A percentile compares a stretch with the other conserved stretches of the same genome.
Evolutionary conservation across 208 protist genomes (phyloP).

Genomic region (Leishmania turanica): DNA sequence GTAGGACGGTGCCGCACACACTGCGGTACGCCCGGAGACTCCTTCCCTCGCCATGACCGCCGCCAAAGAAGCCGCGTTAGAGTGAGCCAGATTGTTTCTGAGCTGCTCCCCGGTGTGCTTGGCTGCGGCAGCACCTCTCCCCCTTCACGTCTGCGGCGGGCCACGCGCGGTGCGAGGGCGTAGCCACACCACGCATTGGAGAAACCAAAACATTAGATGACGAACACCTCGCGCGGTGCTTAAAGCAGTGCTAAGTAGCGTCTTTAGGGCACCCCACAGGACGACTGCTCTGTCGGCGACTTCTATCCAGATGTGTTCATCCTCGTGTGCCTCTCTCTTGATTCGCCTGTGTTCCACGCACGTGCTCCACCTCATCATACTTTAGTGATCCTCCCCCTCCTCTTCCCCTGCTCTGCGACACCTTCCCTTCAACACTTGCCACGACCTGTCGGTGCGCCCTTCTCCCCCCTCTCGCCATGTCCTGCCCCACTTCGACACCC

Average conservation of each 20-base stretch:
- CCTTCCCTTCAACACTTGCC: background rate
- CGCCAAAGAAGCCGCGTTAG: background rate
- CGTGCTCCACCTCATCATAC: background rate
- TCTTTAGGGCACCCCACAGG: background rate
- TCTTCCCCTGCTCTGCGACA: background rate
- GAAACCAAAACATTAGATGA: background rate
- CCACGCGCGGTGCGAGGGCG: background rate
- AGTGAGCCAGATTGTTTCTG: background rate
- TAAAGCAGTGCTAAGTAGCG: background rate
- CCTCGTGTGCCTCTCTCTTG: background rate
- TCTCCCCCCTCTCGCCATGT: constrained; percentile 11
- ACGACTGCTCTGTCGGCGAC: background rate
- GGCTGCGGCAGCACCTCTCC: background rate
- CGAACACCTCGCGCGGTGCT: background rate
- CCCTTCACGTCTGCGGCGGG: background rate
- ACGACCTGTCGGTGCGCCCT: constrained; percentile 4
- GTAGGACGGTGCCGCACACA: background rate
- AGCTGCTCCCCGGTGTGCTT: background rate
- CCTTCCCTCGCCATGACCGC: background rate
- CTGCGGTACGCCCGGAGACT: background rate
- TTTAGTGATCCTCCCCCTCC: background rate
- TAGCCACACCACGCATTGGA: background rate
- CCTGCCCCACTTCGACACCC: constrained; percentile 8
- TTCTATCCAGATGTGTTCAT: background rate
- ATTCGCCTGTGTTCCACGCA: background rate